A percentile compares a stretch with the other conserved stretches of the same genome.
These are phyloP conservation scores for Fraxinus nigra DNA, from an alignment of 305 asterid genomes.

Conservation along the genomic window DNA sequence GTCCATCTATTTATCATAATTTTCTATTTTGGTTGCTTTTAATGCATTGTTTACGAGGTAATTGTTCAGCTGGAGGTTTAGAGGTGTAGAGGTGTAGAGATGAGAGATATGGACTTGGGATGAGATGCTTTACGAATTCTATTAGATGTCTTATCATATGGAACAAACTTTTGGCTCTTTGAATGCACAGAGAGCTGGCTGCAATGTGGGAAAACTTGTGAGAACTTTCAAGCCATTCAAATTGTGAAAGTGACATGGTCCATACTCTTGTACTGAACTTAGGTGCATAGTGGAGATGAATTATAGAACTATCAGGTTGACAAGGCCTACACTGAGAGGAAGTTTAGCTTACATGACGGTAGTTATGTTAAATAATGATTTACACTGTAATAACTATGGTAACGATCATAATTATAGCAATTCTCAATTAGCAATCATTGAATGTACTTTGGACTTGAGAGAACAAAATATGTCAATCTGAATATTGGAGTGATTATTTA, in stretches of 20 bases:
- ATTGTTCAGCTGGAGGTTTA: background rate
- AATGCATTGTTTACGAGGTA: background rate
- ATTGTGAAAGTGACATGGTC: background rate
- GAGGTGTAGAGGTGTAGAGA: background rate
- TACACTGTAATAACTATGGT: background rate
- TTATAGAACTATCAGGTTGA: background rate
- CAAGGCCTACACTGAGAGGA: background rate
- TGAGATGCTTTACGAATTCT: background rate
- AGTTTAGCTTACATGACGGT: background rate
- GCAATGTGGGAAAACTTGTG: background rate
- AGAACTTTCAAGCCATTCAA: background rate
- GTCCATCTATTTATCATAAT: slow-evolving; percentile 17
- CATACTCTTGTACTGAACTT: background rate
- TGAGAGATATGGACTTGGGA: background rate
- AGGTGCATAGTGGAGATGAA: background rate
- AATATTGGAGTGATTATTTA: background rate
- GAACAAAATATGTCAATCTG: background rate
- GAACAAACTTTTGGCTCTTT: background rate
- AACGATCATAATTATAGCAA: background rate
- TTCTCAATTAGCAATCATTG: background rate
- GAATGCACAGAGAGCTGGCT: background rate
- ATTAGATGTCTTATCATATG: background rate
- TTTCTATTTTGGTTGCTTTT: background rate
- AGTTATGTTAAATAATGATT: background rate
- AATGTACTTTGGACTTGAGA: background rate